Evolutionary conservation across 2,329 filamentous ascomycete genomes (phyloP), one percentile per base, ranked within the genome.

Genomic region (Colletotrichum sp.): DNA sequence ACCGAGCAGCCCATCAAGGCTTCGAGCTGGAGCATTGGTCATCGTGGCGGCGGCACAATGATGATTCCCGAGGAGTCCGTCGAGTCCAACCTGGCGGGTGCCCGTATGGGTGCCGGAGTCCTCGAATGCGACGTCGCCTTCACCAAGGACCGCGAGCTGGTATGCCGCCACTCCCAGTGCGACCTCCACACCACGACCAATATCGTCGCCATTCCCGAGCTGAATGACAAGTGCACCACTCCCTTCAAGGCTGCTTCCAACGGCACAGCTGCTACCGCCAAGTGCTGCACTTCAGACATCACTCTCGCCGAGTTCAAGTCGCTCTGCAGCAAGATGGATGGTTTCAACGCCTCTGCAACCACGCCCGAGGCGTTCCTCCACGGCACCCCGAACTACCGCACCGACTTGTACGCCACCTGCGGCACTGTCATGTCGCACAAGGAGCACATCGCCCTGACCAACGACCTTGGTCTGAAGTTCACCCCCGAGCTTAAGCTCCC

Each of bases 291-390:
- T 4, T 92, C 89, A 79, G 93, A 95, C 81, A 90, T 95, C 80
- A 94, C 93, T 1, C 85, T 93, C 44, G 87, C 87, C 62, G 93
- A 95, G 84, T 94, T 91, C 87, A 91, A 92, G 83, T 86, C 88
- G 7, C 89, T 95, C 7, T 95, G 93, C 84, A 90, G 89, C 80
- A 94, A 94, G 85, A 94, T 94, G 92, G 93, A 95, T 80, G 90
- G 90, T 66, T 90, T 85, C 81, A 92, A 93, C 80, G 83, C 87
- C 78, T 88, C 86, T 62, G 93, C 92, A 39, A 89, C 89, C 24
- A 94, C 89, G 3, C 85, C 90, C 0, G 82, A 86, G 49, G 89
- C 91, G 78, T 93, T 89, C 84, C 89, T 92, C 75, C 84, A 87
- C 79, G 91, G 91, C 71, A 93, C 91, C 0, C 89, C 91, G 0